Evolutionary conservation across 2,329 filamentous ascomycete genomes (phyloP).

Genomic region (Epichloe bromicola): DNA sequence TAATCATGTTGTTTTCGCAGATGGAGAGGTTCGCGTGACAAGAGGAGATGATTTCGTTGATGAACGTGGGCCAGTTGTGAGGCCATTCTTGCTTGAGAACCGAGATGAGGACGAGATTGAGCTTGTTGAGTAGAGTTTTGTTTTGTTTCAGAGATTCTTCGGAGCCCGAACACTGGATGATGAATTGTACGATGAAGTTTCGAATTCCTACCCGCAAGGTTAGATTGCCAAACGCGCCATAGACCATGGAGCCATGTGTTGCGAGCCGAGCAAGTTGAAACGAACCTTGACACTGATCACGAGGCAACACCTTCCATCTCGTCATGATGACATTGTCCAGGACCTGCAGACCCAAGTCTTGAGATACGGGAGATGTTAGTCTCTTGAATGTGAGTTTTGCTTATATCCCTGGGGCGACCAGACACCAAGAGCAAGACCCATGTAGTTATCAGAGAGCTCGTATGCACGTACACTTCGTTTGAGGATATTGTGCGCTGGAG

Average conservation of each 20-base stretch:
- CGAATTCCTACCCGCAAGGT: slow-evolving; percentile 58
- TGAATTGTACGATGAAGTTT: slow-evolving; percentile 98
- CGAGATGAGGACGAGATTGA: slow-evolving; percentile 93
- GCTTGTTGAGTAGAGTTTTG: slow-evolving; percentile 89
- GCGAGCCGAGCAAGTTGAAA: slow-evolving; percentile 1
- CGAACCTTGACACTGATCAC: slow-evolving; percentile 84
- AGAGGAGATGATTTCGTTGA: slow-evolving; percentile 97
- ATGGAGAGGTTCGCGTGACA: slow-evolving; percentile 93
- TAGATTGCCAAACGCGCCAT: slow-evolving; percentile 3
- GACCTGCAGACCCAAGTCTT: slow-evolving; percentile 88
- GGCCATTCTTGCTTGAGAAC: slow-evolving; percentile 99
- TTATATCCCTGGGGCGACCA: not conserved
- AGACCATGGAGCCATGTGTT: not conserved
- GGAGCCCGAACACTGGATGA: slow-evolving; percentile 82
- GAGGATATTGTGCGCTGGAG: slow-evolving; percentile 79
- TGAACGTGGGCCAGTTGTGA: slow-evolving; percentile 98
- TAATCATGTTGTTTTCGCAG: slow-evolving; percentile 99
- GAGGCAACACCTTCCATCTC: slow-evolving; percentile 93
- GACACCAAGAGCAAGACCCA: not conserved
- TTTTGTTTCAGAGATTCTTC: slow-evolving; percentile 78
- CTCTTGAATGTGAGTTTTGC: not conserved
- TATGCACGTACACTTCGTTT: slow-evolving; percentile 75
- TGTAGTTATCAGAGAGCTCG: not conserved
- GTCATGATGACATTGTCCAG: slow-evolving; percentile 98
- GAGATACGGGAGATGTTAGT: slow-evolving; percentile 9